phyloP scores from a whole-genome alignment of 345 rosid genomes.

The Populus alba region DNA sequence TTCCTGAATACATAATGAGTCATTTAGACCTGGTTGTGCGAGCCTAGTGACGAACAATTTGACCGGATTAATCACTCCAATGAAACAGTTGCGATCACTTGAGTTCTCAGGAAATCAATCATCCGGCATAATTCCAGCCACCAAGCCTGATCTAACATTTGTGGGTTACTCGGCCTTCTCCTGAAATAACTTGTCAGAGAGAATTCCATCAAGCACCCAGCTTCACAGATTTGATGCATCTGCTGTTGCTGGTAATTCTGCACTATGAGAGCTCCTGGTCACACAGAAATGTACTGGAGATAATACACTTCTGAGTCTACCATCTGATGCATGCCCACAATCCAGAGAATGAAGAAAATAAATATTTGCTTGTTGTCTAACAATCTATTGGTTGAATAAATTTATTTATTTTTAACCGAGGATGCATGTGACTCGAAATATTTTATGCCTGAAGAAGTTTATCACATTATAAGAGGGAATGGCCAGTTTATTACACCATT shows the following conservation, averaged over 20 bases:
- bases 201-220: conserved; percentile 10
- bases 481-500: neutral
- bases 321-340: neutral
- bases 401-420: neutral
- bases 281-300: neutral
- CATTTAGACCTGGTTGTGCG: no score
- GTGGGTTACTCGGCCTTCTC: conserved; percentile 1
- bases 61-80: no score
- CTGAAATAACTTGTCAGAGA: neutral
- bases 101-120: conserved; percentile 1
- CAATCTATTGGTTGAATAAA: neutral
- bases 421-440: neutral
- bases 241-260: neutral
- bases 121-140: neutral
- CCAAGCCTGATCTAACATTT: neutral
- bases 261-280: neutral
- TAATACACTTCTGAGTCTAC: neutral
- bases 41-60: no score
- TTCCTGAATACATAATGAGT: neutral
- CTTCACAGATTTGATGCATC: conserved; percentile 1
- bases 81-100: conserved; percentile 1
- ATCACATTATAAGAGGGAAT: neutral
- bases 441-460: neutral
- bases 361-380: neutral
- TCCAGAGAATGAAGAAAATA: neutral